Evolutionary conservation across 768 basidiomycete species (phyloP).

Genomic region (Lentinus tigrinus): DNA sequence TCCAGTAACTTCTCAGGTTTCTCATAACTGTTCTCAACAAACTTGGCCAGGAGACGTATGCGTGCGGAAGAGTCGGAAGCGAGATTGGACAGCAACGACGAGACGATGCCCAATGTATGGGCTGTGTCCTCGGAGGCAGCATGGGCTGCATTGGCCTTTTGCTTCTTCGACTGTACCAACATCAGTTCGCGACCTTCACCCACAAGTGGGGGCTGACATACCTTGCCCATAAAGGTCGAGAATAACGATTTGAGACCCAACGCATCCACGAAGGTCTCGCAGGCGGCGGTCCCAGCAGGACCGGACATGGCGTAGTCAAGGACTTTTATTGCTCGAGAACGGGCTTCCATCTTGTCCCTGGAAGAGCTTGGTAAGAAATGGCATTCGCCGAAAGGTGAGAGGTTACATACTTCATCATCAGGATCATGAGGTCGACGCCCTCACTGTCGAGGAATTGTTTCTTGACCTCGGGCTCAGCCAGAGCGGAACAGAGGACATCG

Average conservation of each 20-base stretch:
- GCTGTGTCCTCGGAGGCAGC: constrained; percentile 78
- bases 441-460: constrained; percentile 82
- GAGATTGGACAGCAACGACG: constrained; percentile 85
- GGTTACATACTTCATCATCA: constrained; percentile 86
- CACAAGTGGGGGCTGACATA: neutral
- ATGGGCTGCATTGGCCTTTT: constrained; percentile 44
- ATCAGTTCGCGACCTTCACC: neutral
- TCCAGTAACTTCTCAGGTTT: constrained; percentile 94
- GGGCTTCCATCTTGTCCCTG: constrained; percentile 82
- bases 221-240: constrained; percentile 90
- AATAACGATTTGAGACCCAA: constrained; percentile 89
- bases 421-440: constrained; percentile 95
- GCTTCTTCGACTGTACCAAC: constrained; percentile 52
- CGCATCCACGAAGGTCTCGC: constrained; percentile 85
- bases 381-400: neutral
- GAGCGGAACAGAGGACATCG: constrained; percentile 82
- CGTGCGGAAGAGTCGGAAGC: constrained; percentile 80
- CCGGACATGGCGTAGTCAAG: constrained; percentile 91
- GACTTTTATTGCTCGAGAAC: constrained; percentile 84
- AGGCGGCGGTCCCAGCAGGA: constrained; percentile 61
- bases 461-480: constrained; percentile 80
- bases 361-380: neutral
- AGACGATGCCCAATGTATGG: constrained; percentile 85
- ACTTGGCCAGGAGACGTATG: constrained; percentile 85
- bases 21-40: constrained; percentile 90